These are phyloP conservation scores for Podaxis pistillaris DNA, from an alignment of 768 basidiomycete genomes.

Conservation along the genomic window DNA sequence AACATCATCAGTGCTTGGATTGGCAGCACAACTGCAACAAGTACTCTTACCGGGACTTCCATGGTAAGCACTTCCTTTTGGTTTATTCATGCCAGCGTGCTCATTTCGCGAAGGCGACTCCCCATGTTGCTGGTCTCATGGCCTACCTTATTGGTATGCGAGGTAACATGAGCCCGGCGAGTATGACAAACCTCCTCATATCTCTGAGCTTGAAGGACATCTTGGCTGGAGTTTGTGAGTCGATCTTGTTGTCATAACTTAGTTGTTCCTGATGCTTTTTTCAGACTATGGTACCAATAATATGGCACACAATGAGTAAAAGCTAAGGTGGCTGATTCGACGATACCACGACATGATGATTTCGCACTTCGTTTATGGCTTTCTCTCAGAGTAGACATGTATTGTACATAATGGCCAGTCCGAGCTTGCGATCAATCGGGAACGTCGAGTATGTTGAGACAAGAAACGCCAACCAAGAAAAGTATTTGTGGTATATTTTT, in stretches of 20 bases:
- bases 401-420: too few relatives aligned
- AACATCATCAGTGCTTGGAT: slow-evolving; percentile 31
- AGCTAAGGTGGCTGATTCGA: too few relatives aligned
- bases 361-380: too few relatives aligned
- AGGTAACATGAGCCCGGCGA: slow-evolving; percentile 30
- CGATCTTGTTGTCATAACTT: neutral
- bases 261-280: neutral
- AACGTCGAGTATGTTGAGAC: too few relatives aligned
- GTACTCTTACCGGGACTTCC: slow-evolving; percentile 22
- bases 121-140: slow-evolving; percentile 40
- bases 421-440: too few relatives aligned
- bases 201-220: slow-evolving; percentile 25
- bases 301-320: too few relatives aligned
- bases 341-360: too few relatives aligned
- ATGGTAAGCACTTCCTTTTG: slow-evolving; percentile 21
- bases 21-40: slow-evolving; percentile 24
- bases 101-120: slow-evolving; percentile 28
- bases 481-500: neutral
- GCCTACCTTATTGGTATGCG: slow-evolving; percentile 32
- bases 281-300: too few relatives aligned
- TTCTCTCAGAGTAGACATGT: too few relatives aligned
- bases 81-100: neutral
- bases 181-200: slow-evolving; percentile 24
- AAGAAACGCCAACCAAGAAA: too few relatives aligned
- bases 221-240: slow-evolving; percentile 29